Evolutionary conservation across 1,284 basidiomycete species (phyloP).

Genomic region (Pseudozyma sp.): DNA sequence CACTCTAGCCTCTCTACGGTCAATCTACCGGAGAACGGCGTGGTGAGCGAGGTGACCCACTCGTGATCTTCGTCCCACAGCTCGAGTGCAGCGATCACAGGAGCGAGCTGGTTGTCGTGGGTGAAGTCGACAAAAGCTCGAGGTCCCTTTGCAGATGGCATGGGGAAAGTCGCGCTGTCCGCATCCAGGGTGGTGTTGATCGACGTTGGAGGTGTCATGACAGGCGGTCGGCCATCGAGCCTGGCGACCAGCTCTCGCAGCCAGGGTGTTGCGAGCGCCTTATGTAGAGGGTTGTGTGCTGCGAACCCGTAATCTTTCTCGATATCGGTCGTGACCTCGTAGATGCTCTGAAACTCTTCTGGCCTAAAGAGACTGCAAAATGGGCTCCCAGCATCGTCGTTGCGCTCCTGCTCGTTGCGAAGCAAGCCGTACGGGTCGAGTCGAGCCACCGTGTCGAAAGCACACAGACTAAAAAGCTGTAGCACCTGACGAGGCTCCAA

Average conservation of each 20-base stretch:
- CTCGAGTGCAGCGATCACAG: conserved; percentile 33
- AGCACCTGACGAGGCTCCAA: conserved; percentile 26
- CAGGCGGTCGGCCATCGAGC: conserved; percentile 19
- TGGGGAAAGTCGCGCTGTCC: conserved; percentile 20
- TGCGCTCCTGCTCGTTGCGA: conserved; percentile 12
- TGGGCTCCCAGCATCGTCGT: conserved; percentile 24
- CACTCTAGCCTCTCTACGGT: conserved; percentile 38
- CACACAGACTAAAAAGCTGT: conserved; percentile 47
- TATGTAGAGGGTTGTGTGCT: conserved; percentile 26
- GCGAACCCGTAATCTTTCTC: conserved; percentile 46
- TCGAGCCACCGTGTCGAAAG: conserved; percentile 44
- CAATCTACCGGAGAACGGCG: conserved; percentile 38
- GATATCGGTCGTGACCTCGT: conserved; percentile 33
- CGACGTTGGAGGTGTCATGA: conserved; percentile 40
- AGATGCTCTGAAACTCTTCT: conserved; percentile 28
- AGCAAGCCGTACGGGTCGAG: conserved; percentile 38
- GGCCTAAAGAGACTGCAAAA: conserved; percentile 34
- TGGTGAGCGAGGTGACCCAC: conserved; percentile 35
- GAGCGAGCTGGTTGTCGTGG: conserved; percentile 52
- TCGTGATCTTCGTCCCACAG: conserved; percentile 18
- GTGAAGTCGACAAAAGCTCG: conserved; percentile 44
- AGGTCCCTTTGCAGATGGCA: conserved; percentile 16
- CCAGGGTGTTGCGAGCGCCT: conserved; percentile 40
- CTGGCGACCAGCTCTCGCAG: conserved; percentile 36
- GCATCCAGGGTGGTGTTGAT: conserved; percentile 46